Conservation (phyloP, 176 grass and related monocot species). For the Panicum miliaceum region DNA sequence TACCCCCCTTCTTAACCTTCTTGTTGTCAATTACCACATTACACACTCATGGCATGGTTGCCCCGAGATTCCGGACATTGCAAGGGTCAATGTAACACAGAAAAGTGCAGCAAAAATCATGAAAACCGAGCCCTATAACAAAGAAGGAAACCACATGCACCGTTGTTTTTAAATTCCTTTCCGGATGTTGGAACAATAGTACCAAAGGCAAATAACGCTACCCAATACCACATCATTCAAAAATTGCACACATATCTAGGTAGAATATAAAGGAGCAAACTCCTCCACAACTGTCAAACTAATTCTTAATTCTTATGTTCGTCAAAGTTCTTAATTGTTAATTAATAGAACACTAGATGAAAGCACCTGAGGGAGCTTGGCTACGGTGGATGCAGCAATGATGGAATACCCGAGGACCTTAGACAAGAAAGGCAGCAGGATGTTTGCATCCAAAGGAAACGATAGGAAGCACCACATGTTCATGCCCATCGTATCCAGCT, state of each 20-base stretch:
- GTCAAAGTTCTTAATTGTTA: not conserved
- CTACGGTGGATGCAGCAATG: conserved; percentile 68
- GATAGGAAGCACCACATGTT: conserved; percentile 52
- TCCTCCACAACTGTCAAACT: not conserved
- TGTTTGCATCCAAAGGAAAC: conserved; percentile 31
- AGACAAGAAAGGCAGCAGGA: conserved; percentile 68
- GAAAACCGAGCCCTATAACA: not conserved
- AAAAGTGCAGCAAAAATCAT: not conserved
- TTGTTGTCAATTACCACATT: not conserved
- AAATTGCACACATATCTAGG: not conserved
- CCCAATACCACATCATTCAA: not conserved
- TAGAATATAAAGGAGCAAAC: not conserved
- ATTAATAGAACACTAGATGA: conserved; percentile 19
- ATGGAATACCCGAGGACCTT: conserved; percentile 80
- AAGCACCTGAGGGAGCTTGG: conserved; percentile 86
- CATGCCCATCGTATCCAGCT: conserved; percentile 56
- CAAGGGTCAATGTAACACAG: not conserved
- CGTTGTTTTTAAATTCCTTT: conserved; percentile 18
- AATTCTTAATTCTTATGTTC: not conserved
- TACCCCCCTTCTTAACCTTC: too few species aligned
- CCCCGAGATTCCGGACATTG: not conserved
- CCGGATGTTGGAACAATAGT: not conserved
- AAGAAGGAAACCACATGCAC: not conserved
- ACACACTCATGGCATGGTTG: not conserved
- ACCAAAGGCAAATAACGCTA: not conserved